A percentile compares a stretch with the other conserved stretches of the same genome.
Evolutionary conservation across 1,284 basidiomycete species (phyloP).

Genomic region (Ustilago curta): DNA sequence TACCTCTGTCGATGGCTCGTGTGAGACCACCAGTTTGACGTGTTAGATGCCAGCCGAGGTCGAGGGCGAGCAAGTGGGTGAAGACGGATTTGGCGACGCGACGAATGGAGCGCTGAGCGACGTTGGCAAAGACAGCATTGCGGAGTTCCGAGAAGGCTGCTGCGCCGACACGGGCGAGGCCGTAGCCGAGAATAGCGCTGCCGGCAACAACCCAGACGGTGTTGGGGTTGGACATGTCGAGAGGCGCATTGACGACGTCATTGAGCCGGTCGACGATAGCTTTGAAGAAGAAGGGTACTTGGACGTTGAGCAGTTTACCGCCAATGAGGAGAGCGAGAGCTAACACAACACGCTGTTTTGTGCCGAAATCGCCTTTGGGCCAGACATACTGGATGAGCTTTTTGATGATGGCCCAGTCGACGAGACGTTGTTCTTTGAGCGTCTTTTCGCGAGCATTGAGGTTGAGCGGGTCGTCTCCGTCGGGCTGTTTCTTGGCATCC

Average conservation of each 20-base stretch:
- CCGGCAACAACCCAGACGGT: slow-evolving; percentile 93
- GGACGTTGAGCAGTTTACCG: slow-evolving; percentile 94
- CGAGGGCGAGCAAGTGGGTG: slow-evolving; percentile 87
- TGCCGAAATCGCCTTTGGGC: slow-evolving; percentile 73
- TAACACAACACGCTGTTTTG: slow-evolving; percentile 79
- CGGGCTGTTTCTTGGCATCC: slow-evolving; percentile 29
- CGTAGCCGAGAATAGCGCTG: slow-evolving; percentile 89
- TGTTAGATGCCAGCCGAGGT: slow-evolving; percentile 91
- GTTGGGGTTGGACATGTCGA: slow-evolving; percentile 80
- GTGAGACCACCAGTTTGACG: slow-evolving; percentile 96
- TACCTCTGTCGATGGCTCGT: slow-evolving; percentile 94
- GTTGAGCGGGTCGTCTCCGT: slow-evolving; percentile 59
- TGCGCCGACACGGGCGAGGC: slow-evolving; percentile 87
- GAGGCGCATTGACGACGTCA: slow-evolving; percentile 61
- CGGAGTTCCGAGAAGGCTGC: slow-evolving; percentile 90
- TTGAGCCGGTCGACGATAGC: slow-evolving; percentile 88
- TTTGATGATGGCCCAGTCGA: slow-evolving; percentile 74
- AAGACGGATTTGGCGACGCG: slow-evolving; percentile 94
- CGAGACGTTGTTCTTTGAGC: slow-evolving; percentile 58
- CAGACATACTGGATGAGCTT: slow-evolving; percentile 74
- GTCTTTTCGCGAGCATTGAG: slow-evolving; percentile 49
- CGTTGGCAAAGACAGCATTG: slow-evolving; percentile 95
- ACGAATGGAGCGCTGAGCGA: slow-evolving; percentile 92
- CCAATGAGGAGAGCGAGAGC: slow-evolving; percentile 84
- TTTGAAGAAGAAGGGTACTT: slow-evolving; percentile 97